Percentiles rank a stretch among this genome's conserved stretches.
Conservation (phyloP, 257 asterid genomes). For the Ilex asprella region DNA sequence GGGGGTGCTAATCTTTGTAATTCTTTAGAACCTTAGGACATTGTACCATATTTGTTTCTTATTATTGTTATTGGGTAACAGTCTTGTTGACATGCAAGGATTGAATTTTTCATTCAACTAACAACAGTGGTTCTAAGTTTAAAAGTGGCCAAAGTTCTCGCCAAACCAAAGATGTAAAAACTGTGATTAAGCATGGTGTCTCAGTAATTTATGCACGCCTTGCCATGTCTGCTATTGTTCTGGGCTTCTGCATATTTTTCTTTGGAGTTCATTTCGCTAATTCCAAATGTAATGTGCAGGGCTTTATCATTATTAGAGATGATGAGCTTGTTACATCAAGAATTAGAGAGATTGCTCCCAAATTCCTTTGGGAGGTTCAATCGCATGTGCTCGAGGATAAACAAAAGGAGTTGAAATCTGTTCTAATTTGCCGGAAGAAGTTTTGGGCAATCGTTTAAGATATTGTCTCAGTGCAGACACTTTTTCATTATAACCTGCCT, state of each 20-base stretch:
- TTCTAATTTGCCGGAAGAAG: conserved; percentile 68
- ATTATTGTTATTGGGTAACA: background rate
- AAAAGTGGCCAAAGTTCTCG: background rate
- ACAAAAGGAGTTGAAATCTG: conserved; percentile 43
- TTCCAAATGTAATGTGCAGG: conserved; percentile 33
- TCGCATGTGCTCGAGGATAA: conserved; percentile 61
- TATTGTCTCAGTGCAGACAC: background rate
- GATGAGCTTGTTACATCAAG: conserved; percentile 49
- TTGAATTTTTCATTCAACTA: background rate
- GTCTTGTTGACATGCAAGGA: background rate
- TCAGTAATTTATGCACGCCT: background rate
- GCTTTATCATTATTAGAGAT: conserved; percentile 66
- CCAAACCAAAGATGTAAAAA: background rate
- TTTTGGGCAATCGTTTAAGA: conserved; percentile 71
- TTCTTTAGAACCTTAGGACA: no score
- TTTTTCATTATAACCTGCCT: background rate
- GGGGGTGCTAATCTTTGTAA: no score
- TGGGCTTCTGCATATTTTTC: background rate
- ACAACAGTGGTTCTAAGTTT: background rate
- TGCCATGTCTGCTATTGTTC: background rate
- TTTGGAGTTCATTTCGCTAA: background rate
- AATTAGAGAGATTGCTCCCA: conserved; percentile 52
- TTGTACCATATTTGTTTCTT: background rate
- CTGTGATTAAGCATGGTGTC: background rate
- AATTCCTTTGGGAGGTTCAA: conserved; percentile 77